Evolutionary conservation across 169 alveolate genomes (phyloP).

Genomic region (Neospora caninum): DNA sequence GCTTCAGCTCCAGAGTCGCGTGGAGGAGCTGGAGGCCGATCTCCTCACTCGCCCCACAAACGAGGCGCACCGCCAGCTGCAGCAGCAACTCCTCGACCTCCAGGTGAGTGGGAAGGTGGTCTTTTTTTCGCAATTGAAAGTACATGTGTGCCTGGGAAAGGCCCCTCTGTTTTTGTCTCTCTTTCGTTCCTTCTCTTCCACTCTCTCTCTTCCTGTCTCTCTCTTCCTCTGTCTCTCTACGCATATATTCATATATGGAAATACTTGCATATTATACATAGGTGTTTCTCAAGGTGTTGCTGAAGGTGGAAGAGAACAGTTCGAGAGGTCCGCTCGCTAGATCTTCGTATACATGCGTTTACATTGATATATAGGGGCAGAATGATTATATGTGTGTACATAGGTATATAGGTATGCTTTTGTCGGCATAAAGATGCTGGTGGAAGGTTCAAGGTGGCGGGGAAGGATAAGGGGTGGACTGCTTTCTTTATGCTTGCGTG

Average conservation of each 20-base stretch:
- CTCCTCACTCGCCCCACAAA: not conserved
- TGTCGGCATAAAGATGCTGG: no score
- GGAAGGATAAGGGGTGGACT: no score
- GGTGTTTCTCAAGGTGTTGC: not conserved
- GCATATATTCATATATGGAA: not conserved
- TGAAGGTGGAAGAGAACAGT: no score
- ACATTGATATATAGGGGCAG: no score
- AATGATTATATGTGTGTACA: no score
- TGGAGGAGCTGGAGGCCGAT: not conserved
- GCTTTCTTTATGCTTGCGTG: no score
- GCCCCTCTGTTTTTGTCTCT: no score
- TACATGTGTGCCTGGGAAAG: not conserved
- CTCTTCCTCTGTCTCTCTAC: not conserved
- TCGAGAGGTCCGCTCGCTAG: no score
- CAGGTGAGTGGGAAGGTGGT: not conserved
- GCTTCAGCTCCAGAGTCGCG: not conserved
- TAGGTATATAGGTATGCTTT: no score
- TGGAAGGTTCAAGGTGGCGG: no score
- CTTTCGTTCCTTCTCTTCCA: not conserved
- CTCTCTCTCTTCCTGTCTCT: not conserved
- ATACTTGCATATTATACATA: not conserved
- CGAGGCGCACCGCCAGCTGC: not conserved
- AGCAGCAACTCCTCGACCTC: constrained; percentile 26
- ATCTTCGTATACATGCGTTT: no score
- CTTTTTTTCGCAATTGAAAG: not conserved